A percentile compares a stretch with the other conserved stretches of the same genome.
phyloP scores from a whole-genome alignment of 139 green algal genomes.

The Nannochloris sp. region DNA sequence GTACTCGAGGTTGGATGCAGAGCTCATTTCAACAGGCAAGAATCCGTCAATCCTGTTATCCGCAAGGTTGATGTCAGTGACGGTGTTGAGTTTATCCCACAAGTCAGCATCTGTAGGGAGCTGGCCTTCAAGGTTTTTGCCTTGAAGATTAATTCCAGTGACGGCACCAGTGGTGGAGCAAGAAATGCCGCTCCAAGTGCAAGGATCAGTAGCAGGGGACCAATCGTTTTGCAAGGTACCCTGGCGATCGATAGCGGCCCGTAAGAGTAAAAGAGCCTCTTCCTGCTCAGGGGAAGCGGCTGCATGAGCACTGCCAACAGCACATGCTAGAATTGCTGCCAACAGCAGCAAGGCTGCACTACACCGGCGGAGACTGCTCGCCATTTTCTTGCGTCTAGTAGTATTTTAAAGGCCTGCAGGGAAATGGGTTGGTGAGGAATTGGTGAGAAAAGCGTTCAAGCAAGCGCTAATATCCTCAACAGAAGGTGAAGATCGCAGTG shows the following conservation, averaged over 20 bases:
- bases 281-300: background rate
- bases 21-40: conserved; percentile 22
- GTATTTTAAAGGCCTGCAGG: background rate
- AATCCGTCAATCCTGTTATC: conserved; percentile 17
- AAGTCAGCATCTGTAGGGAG: conserved; percentile 21
- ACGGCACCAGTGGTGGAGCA: background rate
- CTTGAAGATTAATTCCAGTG: conserved; percentile 1
- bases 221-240: background rate
- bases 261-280: background rate
- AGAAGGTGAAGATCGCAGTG: too few relatives aligned
- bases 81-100: conserved; percentile 14
- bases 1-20: conserved; percentile 16
- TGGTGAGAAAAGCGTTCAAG: background rate
- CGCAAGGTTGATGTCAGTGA: conserved; percentile 17
- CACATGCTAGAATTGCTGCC: background rate
- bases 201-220: background rate
- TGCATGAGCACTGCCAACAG: background rate
- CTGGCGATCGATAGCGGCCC: conserved; percentile 4
- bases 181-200: conserved; percentile 1
- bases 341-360: background rate
- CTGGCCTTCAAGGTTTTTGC: conserved; percentile 11
- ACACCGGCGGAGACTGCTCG: background rate
- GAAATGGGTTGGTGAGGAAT: background rate
- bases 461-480: too few relatives aligned
- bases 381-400: background rate